Evolutionary conservation across 2,329 filamentous ascomycete species (phyloP).

Genomic region (Pestalotiopsis sp.): DNA sequence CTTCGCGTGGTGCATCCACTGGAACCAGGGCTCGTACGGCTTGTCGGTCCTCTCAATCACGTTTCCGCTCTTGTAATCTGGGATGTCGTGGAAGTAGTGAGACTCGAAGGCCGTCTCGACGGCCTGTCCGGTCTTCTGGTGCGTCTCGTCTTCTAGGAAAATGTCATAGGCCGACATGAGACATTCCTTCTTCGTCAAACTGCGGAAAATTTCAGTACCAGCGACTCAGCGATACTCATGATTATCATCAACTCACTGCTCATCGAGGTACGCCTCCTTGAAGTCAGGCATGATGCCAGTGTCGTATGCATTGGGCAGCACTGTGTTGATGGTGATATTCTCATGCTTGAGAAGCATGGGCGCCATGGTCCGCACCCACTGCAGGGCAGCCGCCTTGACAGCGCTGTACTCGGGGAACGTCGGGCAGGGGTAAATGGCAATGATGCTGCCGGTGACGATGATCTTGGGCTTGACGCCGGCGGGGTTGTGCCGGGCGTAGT

Average conservation of each 20-base stretch:
- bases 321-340: constrained; percentile 21
- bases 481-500: constrained; percentile 21
- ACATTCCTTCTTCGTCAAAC: constrained; percentile 16
- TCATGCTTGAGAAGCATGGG: constrained; percentile 20
- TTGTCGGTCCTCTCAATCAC: constrained; percentile 19
- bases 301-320: constrained; percentile 19
- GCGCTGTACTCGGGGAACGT: constrained; percentile 21
- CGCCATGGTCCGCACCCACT: constrained; percentile 17
- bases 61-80: constrained; percentile 21
- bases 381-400: constrained; percentile 17
- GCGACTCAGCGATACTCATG: neutral
- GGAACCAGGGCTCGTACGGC: constrained; percentile 26
- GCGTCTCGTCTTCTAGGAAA: constrained; percentile 20
- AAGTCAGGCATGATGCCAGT: constrained; percentile 21
- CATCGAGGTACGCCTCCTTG: constrained; percentile 17
- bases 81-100: constrained; percentile 13
- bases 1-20: constrained; percentile 21
- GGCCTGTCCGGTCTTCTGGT: constrained; percentile 18
- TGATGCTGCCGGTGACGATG: constrained; percentile 19
- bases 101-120: constrained; percentile 21
- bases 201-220: neutral
- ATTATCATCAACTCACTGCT: constrained; percentile 13
- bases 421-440: constrained; percentile 17
- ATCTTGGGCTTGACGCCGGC: constrained; percentile 21
- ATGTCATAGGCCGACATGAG: constrained; percentile 18